Evolutionary conservation across 1,284 basidiomycete species (phyloP), one percentile per base, ranked within the genome.

Genomic region (Apiotrichum gracile): DNA sequence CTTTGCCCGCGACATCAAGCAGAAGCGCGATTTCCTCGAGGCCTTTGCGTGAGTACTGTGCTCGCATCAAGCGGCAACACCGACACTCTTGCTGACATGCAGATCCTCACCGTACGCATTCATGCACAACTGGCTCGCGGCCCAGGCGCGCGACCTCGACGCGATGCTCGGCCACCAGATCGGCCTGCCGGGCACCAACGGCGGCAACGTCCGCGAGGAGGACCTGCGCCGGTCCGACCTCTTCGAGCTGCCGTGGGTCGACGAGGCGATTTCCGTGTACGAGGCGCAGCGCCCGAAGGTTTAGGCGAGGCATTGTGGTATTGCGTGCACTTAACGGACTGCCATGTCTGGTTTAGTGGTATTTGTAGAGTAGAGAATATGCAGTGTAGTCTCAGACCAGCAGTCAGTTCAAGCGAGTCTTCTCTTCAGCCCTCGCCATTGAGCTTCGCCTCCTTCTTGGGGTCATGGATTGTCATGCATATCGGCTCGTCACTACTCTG

Each of bases 121-220:
- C 68, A 86, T 96, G 52, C 84, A 91, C 62, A 87, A 83, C 4
- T 97, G 89, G 88, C 76, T 97, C 33, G 86, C 87, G 52, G 91
- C 87, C 4, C 94, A 97, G 72, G 87, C 91, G 29, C 81, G 89
- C 19, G 91, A 96, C 72, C 75, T 98, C 38, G 91, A 94, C 72
- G 85, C 82, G 54, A 82, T 96, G 55, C 79, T 97, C n/a, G 89
- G 88, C 37, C 88, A 85, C 70, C 76, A 73, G 61, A 74, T 76
- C 16, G 91, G 91, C 3, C 83, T 86, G 4, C 84, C 83, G 24
- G 71, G 67, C 16, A 59, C 63, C 33, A 75, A 76, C 49, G 74
- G 73, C 5, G 73, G 72, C 17, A 75, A 71, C n/a, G 81, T 92
- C 13, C 78, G 87, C 19, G 87, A 88, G 54, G 91, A 96, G 64